Base-by-base conservation (phyloP, 129 eudicot genomes). In the Logfia minima region DNA sequence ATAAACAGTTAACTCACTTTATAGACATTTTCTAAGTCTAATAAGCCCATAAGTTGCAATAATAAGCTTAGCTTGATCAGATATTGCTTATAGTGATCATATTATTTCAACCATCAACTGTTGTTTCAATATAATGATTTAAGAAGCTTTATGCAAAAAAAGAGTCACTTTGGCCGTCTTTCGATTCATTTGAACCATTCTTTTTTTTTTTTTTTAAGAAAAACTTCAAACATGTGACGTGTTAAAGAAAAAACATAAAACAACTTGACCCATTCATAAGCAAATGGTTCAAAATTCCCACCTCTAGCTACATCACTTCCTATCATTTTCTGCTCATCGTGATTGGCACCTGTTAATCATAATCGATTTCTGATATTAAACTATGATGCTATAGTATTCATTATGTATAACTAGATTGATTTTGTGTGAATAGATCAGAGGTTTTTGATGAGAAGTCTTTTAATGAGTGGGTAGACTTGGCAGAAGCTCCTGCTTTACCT, bases 401-500 rank as follows among this genome's bases (percentile, higher is more conserved):
- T 70, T 65, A 31, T 75, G 19, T 17, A 17, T 70, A 68, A 79
- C 80, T 52, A 64, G 59, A 28, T 43, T 85, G 66, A 10, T 71
- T 71, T 82, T 18, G 41, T 79, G 70, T 32, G 6, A 11, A 70
- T 79, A 93, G 98, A 71, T 85, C 88, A 22, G 90, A 88, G 70
- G 23, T 56, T n/a, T 93, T 88, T 55, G 78, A 90, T 72, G 96
- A 88, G 66, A 29, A 65, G 24, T 63, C 97, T 29, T 93, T 85
- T 41, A 66, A 93, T 35, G 79, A 75, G 16, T 93, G 97, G 98
- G 92, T 84, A 61, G 85, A 79, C 34, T 43, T 60, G 73, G 90
- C 92, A 29, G 87, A 87, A 81, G 97, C 93, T 16, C 97, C 97
- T 65, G 97, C 93, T 52, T 45, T 93, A 68, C 83, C 90, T 5